These are phyloP conservation scores for Penicillium sp. DNA, from an alignment of 2,329 filamentous ascomycete genomes.

Conservation along the genomic window DNA sequence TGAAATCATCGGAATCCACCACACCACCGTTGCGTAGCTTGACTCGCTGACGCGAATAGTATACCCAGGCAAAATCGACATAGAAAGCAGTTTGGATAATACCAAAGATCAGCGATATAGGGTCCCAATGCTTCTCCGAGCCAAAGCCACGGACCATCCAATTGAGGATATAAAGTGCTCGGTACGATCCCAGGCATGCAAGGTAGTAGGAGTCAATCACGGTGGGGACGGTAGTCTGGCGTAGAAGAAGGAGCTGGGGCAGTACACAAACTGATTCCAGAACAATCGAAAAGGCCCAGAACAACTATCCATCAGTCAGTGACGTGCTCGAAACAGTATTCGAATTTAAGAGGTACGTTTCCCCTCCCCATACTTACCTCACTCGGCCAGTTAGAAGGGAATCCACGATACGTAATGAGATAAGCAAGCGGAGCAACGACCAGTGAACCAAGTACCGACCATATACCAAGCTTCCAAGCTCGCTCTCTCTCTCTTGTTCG, in stretches of 20 bases:
- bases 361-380: slow-evolving; percentile 39
- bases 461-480: slow-evolving; percentile 87
- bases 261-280: slow-evolving; percentile 90
- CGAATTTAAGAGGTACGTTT: not conserved
- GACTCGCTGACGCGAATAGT: slow-evolving; percentile 89
- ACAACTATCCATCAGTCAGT: slow-evolving; percentile 57
- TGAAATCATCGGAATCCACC: slow-evolving; percentile 86
- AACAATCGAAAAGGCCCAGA: slow-evolving; percentile 88
- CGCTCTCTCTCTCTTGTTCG: slow-evolving; percentile 88
- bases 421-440: slow-evolving; percentile 73
- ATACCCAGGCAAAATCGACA: slow-evolving; percentile 95
- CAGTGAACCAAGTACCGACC: slow-evolving; percentile 68
- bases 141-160: slow-evolving; percentile 77
- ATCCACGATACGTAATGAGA: slow-evolving; percentile 67
- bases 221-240: slow-evolving; percentile 93
- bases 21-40: slow-evolving; percentile 88
- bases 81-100: slow-evolving; percentile 88
- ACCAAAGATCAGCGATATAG: slow-evolving; percentile 81
- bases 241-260: slow-evolving; percentile 86
- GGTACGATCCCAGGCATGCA: slow-evolving; percentile 82
- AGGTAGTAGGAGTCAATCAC: slow-evolving; percentile 98
- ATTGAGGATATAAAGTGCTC: slow-evolving; percentile 86
- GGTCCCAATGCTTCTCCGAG: slow-evolving; percentile 64
- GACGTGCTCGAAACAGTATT: not conserved
- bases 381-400: slow-evolving; percentile 38